Base-by-base conservation (phyloP, 768 basidiomycete species). In the Daedaleopsis sinensis region DNA sequence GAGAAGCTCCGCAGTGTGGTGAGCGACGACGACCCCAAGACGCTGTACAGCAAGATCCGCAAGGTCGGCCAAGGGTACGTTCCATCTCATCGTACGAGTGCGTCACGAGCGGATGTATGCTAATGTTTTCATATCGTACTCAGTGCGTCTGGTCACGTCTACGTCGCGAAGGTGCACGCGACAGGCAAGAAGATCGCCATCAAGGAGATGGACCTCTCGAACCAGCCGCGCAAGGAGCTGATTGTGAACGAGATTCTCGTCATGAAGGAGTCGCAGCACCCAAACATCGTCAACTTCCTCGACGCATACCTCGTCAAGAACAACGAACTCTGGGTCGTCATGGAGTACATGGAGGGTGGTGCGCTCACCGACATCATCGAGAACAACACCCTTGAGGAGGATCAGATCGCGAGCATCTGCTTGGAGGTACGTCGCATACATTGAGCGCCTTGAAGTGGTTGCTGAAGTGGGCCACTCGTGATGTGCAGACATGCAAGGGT, bases 281-380 rank as follows among this genome's bases (percentile, higher is more conserved):
- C 94, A 35, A 98, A 97, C 70, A 96, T 98, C 59, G 95, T 98
- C 79, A 96, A 96, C 76, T 98, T 93, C 77, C 76, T 96, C 44
- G 92, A 96, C 7, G 86, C 92, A 23, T 97, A 95, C 74, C 84
- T 98, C 47, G 86, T 97, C 55, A 91, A 90, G 76, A 89, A 81
- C 72, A 89, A 83, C 55, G 94, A 96, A 71, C 84, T 97, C 23
- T 98, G 95, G 95, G 94, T 97, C 47, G 94, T 96, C 60, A 98
- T 96, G 95, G 95, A 98, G 77, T 96, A 93, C 72, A 98, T 98
- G 95, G 95, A 98, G 75, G 95, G 95, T 55, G 96, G 97, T 43
- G 95, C 96, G 18, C 79, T 99, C 69, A 98, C 95, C 24, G 96
- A 98, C 76, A 90, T 99, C 47, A 98, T 99, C 68, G 96, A 98